Percentiles rank a stretch among this genome's conserved stretches.
Conservation (phyloP, 768 basidiomycete genomes). For the Termitomyces sp. region DNA sequence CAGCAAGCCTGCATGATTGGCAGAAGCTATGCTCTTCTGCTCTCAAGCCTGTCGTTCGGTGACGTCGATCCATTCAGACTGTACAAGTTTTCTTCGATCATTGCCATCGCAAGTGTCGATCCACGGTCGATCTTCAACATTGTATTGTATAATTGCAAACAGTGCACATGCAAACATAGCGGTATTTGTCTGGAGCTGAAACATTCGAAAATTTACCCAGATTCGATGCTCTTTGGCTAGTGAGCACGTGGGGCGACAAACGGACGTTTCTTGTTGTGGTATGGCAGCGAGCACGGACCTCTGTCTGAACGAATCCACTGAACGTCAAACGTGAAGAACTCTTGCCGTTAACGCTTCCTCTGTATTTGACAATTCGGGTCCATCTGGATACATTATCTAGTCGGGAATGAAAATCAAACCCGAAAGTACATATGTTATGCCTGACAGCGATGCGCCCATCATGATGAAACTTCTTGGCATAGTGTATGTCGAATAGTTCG, state of each 20-base stretch:
- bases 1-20: background rate
- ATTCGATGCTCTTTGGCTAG: background rate
- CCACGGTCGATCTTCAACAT: background rate
- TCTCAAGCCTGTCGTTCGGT: background rate
- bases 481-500: background rate
- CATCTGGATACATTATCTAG: background rate
- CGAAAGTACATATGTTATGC: background rate
- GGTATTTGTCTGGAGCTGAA: background rate
- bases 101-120: background rate
- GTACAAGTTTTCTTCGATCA: background rate
- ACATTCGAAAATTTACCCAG: background rate
- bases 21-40: background rate
- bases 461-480: background rate
- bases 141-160: background rate
- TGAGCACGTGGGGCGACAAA: background rate
- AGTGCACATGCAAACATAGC: background rate
- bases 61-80: background rate
- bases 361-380: background rate
- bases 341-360: background rate
- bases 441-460: background rate
- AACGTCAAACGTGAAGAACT: background rate
- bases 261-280: background rate
- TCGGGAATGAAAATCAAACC: background rate
- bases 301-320: background rate
- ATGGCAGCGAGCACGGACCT: background rate